These are phyloP conservation scores for Candida coquimbonensis DNA, from an alignment of 805 yeast species.

Conservation along the genomic window DNA sequence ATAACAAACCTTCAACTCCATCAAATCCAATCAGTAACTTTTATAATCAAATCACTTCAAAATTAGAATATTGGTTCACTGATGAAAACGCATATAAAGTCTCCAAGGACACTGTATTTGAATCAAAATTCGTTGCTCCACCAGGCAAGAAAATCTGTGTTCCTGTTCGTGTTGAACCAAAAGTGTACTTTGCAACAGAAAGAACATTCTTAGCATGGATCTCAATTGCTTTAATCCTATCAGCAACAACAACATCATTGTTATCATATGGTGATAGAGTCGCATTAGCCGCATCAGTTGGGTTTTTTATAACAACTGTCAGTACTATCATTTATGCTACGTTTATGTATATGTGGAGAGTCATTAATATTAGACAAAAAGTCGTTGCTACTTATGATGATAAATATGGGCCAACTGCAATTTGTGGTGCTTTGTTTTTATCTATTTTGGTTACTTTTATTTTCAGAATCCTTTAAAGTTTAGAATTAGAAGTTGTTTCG, in stretches of 20 bases:
- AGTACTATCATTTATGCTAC: conserved; percentile 68
- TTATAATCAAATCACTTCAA: conserved; percentile 18
- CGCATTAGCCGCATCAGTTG: conserved; percentile 75
- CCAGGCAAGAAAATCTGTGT: conserved; percentile 85
- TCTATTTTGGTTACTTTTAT: conserved; percentile 60
- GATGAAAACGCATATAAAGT: conserved; percentile 46
- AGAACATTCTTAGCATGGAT: conserved; percentile 93
- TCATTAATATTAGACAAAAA: conserved; percentile 73
- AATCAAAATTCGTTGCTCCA: conserved; percentile 59
- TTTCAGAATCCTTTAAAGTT: conserved; percentile 23
- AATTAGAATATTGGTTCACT: conserved; percentile 41
- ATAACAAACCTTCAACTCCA: conserved; percentile 6
- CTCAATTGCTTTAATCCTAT: conserved; percentile 80
- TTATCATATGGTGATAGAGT: conserved; percentile 75
- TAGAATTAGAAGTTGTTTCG: too few species aligned
- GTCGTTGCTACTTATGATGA: conserved; percentile 83
- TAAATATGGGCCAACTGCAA: conserved; percentile 75
- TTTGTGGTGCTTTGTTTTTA: conserved; percentile 67
- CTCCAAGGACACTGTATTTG: conserved; percentile 59
- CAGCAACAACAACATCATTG: conserved; percentile 83
- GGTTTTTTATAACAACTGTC: conserved; percentile 77
- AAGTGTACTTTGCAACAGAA: conserved; percentile 98
- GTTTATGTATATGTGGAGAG: conserved; percentile 73
- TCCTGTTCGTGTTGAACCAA: conserved; percentile 96
- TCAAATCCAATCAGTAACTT: conserved; percentile 12